phyloP scores from a whole-genome alignment of 2,329 filamentous ascomycete genomes.

The Erysiphe pulchra region DNA sequence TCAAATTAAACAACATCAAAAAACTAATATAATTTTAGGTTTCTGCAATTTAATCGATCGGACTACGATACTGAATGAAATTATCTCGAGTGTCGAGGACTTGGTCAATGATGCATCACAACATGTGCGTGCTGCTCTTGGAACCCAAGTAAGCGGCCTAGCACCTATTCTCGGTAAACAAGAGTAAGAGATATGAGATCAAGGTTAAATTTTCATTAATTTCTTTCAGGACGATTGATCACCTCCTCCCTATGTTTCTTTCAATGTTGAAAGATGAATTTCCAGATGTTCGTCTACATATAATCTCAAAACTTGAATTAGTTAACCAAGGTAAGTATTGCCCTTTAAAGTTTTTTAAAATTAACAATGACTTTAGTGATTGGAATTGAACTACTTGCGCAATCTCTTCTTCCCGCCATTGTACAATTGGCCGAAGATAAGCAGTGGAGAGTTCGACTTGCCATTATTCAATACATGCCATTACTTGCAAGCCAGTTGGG shows the following conservation, averaged over 20 bases:
- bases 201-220: slow-evolving; percentile 5
- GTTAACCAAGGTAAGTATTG: slow-evolving; percentile 61
- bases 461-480: slow-evolving; percentile 98
- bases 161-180: slow-evolving; percentile 95
- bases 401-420: slow-evolving; percentile 89
- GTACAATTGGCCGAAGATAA: slow-evolving; percentile 96
- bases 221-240: slow-evolving; percentile 55
- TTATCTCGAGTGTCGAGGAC: slow-evolving; percentile 91
- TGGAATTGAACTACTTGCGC: slow-evolving; percentile 86
- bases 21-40: slow-evolving; percentile 23
- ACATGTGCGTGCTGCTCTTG: slow-evolving; percentile 83
- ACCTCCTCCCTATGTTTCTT: slow-evolving; percentile 93
- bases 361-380: slow-evolving; percentile 38
- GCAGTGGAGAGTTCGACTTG: slow-evolving; percentile 92
- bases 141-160: slow-evolving; percentile 88
- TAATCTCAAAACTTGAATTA: slow-evolving; percentile 97
- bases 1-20: background rate
- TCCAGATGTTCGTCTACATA: slow-evolving; percentile 90
- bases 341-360: background rate
- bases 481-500: slow-evolving; percentile 85
- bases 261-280: slow-evolving; percentile 99
- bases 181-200: slow-evolving; percentile 29
- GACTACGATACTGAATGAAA: slow-evolving; percentile 71
- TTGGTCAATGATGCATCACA: slow-evolving; percentile 89
- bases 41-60: slow-evolving; percentile 82